Conservation (phyloP, 2,329 filamentous ascomycete species). For the Exophiala spinifera region DNA sequence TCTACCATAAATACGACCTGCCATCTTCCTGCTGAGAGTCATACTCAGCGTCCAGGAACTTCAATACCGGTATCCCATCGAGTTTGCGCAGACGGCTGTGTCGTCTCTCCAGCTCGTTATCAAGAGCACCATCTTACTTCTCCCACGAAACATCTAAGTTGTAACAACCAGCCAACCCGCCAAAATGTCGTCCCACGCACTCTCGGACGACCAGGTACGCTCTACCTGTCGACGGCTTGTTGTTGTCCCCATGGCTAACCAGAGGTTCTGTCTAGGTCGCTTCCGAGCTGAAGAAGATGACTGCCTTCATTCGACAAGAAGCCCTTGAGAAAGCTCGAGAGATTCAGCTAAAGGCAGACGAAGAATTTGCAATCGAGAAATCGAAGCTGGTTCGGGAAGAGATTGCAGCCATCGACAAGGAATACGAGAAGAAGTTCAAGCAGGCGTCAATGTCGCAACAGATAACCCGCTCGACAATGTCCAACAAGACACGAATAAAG, state of each 20-base stretch:
- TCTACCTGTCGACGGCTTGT: not conserved
- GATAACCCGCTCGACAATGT: slow-evolving; percentile 91
- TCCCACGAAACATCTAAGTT: slow-evolving; percentile 17
- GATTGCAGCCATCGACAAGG: slow-evolving; percentile 82
- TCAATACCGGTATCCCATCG: too few relatives aligned
- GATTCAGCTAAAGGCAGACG: slow-evolving; percentile 96
- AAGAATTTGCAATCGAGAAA: slow-evolving; percentile 99
- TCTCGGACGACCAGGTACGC: slow-evolving; percentile 93
- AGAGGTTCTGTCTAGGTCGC: slow-evolving; percentile 69
- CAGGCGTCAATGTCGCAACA: slow-evolving; percentile 97
- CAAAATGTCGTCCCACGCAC: slow-evolving; percentile 92
- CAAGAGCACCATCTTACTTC: slow-evolving; percentile 24
- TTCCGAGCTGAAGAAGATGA: slow-evolving; percentile 99
- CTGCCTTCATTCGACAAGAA: slow-evolving; percentile 98
- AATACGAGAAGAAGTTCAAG: slow-evolving; percentile 99
- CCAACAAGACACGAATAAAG: slow-evolving; percentile 92
- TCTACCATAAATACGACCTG: not conserved
- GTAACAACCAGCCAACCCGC: slow-evolving; percentile 32
- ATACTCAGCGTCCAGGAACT: too few relatives aligned
- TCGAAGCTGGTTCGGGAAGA: slow-evolving; percentile 97
- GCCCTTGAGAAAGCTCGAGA: slow-evolving; percentile 94
- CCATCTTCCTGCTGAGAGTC: not conserved
- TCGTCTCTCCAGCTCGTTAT: not conserved
- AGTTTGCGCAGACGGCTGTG: not conserved
- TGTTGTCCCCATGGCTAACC: slow-evolving; percentile 14